phyloP scores from a whole-genome alignment of 2,329 filamentous ascomycete species.

The Pezicula carpinea region DNA sequence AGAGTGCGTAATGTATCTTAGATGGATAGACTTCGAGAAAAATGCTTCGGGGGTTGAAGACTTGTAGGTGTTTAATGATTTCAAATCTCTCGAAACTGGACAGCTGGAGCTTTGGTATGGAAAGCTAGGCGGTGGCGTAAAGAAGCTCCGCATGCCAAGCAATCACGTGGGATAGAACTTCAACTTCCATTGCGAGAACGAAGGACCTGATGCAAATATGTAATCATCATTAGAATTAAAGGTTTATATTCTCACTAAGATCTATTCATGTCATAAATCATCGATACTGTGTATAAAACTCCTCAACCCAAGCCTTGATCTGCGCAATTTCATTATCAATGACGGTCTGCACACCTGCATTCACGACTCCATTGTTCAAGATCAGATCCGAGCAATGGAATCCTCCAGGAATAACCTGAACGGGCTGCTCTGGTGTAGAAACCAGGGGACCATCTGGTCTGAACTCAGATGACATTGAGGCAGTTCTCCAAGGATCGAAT shows the following conservation, averaged over 20 bases:
- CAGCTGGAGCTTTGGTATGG: neutral
- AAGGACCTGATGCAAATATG: too few relatives aligned
- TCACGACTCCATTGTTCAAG: slow-evolving; percentile 39
- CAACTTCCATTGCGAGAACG: too few relatives aligned
- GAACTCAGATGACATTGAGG: slow-evolving; percentile 46
- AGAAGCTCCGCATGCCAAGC: neutral
- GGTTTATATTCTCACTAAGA: too few relatives aligned
- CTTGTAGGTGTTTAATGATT: neutral
- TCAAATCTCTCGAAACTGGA: neutral
- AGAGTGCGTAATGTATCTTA: neutral
- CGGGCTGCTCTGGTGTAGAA: slow-evolving; percentile 41
- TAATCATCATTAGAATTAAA: too few relatives aligned
- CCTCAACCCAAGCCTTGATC: slow-evolving; percentile 48
- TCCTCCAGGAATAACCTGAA: slow-evolving; percentile 47
- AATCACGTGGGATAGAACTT: too few relatives aligned
- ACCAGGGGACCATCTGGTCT: slow-evolving; percentile 49
- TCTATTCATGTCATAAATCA: too few relatives aligned
- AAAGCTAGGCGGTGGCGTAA: neutral
- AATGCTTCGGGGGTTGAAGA: neutral
- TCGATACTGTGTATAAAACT: slow-evolving; percentile 32
- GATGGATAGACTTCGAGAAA: neutral
- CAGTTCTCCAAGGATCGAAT: slow-evolving; percentile 50
- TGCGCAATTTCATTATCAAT: slow-evolving; percentile 44
- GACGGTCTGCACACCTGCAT: slow-evolving; percentile 42
- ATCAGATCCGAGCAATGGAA: slow-evolving; percentile 53